Conservation (phyloP, 2,329 filamentous ascomycete species). For the Apiospora hydei region DNA sequence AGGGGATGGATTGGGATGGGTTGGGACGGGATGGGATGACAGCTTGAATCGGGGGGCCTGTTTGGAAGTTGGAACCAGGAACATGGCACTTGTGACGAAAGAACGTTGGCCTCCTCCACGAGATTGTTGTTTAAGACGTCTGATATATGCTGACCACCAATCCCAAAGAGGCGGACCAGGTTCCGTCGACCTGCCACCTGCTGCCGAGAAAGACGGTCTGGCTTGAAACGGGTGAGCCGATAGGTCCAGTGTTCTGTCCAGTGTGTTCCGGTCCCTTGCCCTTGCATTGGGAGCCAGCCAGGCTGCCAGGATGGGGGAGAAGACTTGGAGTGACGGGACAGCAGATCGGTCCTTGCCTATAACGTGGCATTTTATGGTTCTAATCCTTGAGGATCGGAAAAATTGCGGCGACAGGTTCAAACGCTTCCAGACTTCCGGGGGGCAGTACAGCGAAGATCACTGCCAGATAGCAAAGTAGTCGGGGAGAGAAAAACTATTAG, state of each 20-base stretch:
- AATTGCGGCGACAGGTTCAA: neutral
- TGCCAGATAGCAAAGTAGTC: neutral
- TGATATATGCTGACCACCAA: neutral
- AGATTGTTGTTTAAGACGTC: constrained; percentile 12
- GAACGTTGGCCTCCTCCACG: neutral
- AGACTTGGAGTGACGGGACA: constrained; percentile 1
- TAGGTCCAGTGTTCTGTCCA: constrained; percentile 11
- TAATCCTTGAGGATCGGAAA: constrained; percentile 14
- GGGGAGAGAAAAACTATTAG: neutral
- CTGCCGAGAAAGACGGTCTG: constrained; percentile 4
- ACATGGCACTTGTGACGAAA: constrained; percentile 13
- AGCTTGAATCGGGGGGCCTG: neutral
- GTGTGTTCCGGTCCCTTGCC: constrained; percentile 9
- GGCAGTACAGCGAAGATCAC: neutral
- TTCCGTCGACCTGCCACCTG: constrained; percentile 2
- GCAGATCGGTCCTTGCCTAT: neutral
- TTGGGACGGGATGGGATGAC: neutral
- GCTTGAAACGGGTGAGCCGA: neutral
- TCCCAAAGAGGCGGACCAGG: neutral
- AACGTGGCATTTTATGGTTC: constrained; percentile 21
- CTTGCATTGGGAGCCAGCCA: neutral
- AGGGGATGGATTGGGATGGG: neutral
- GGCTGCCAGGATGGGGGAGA: neutral
- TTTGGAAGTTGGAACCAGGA: neutral
- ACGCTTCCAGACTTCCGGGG: neutral